Base-by-base conservation (phyloP, 2,329 filamentous ascomycete species). In the Fusarium sacchari region DNA sequence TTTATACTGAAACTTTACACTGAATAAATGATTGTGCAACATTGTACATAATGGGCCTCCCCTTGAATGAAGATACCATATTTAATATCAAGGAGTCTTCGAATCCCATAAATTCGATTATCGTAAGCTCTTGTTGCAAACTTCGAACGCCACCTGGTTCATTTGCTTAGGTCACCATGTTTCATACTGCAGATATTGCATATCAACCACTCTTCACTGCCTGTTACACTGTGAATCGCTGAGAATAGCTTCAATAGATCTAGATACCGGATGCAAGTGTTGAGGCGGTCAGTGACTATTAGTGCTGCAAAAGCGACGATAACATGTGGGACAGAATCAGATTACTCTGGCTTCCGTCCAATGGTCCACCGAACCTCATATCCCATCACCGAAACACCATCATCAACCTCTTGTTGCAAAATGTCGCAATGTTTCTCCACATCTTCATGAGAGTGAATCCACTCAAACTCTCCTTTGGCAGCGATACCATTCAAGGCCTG, bases 361-460 rank as follows among this genome's bases (percentile, higher is more conserved):
- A 67, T 40, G 1, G 64, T 67, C 64, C 64, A 67, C 4, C 60
- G 44, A 22, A 67, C 22, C 34, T 67, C 60, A 18, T 32, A 43
- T 34, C 64, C 64, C 43, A 67, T 24, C 13, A 50, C 32, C 14
- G 44, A 15, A 14, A 42, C n/a, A 18, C 43, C 52, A 3, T 47
- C 24, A 6, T 67, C 60, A 9, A 43, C 18, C n/a, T 67, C 64
- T 2, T 46, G 9, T 22, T 67, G 52, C 1, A 65, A 5, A 15
- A 32, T 47, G 4, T 52, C 60, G 28, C 44, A 59, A 14, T 46
- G 52, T 4, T 36, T 20, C 10, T 59, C 32, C 1, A 59, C 64
- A 28, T 65, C 52, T 3, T 59, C 28, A 42, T 59, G 52, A 5
- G 52, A 36, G 18, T 46, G 52, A 14, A 59, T 11, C 50, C 64